Percentiles rank a stretch among this genome's conserved stretches.
These are phyloP conservation scores for Vaccinium macrocarpon DNA, from an alignment of 148 eudicot species.

Conservation along the genomic window DNA sequence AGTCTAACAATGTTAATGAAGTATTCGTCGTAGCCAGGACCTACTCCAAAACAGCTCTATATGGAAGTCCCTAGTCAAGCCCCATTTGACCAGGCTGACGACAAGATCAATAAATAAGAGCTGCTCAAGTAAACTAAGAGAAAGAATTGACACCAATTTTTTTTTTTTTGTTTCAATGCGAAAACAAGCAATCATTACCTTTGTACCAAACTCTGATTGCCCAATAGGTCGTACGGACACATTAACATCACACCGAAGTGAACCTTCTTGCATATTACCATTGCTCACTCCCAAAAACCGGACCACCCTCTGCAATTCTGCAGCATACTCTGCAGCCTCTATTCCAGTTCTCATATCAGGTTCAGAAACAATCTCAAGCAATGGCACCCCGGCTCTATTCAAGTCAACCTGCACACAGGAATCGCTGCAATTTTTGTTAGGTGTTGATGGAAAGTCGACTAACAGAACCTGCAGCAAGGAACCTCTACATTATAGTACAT, in stretches of 20 bases:
- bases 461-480: neutral
- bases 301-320: conserved; percentile 91
- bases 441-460: neutral
- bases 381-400: conserved; percentile 96
- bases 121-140: neutral
- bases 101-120: conserved; percentile 5
- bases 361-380: conserved; percentile 98
- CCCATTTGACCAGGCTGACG: neutral
- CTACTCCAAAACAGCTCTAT: neutral
- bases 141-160: neutral
- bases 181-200: conserved; percentile 42
- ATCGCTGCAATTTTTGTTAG: neutral
- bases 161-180: neutral
- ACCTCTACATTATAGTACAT: neutral
- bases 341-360: conserved; percentile 96
- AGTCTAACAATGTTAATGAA: neutral
- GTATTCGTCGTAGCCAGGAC: neutral
- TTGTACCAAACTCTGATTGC: conserved; percentile 87
- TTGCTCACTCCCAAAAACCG: conserved; percentile 90
- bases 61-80: neutral
- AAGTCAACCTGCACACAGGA: conserved; percentile 71
- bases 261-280: conserved; percentile 99
- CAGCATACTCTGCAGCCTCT: conserved; percentile 98
- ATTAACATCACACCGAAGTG: conserved; percentile 94
- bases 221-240: conserved; percentile 85